These are phyloP conservation scores for Quercus glauca DNA, from an alignment of 306 rosid genomes.

Conservation along the genomic window DNA sequence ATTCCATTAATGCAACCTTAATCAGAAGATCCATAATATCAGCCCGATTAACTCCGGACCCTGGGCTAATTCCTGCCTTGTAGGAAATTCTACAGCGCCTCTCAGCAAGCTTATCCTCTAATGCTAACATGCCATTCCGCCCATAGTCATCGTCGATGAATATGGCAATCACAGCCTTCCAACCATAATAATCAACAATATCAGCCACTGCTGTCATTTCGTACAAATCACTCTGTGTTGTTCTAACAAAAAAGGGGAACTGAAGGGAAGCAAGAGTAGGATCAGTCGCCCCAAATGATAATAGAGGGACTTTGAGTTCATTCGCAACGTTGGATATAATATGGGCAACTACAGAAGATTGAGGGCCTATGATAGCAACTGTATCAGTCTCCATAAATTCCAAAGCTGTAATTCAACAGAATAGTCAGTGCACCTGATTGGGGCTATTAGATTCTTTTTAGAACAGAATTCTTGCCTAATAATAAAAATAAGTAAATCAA, in stretches of 20 bases:
- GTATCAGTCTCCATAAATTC: slow-evolving; percentile 82
- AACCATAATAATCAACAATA: slow-evolving; percentile 61
- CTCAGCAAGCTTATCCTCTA: slow-evolving; percentile 62
- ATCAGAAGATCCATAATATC: slow-evolving; percentile 68
- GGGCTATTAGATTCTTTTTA: neutral
- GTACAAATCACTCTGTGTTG: slow-evolving; percentile 69
- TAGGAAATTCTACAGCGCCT: slow-evolving; percentile 72
- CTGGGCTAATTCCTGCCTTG: slow-evolving; percentile 62
- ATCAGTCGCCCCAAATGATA: slow-evolving; percentile 92
- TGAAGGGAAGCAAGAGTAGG: slow-evolving; percentile 85
- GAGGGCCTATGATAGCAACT: slow-evolving; percentile 84
- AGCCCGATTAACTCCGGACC: slow-evolving; percentile 26
- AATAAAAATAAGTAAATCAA: neutral
- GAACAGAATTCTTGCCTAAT: neutral
- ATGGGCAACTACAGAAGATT: slow-evolving; percentile 92
- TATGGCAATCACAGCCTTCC: slow-evolving; percentile 82
- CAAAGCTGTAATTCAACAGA: slow-evolving; percentile 58
- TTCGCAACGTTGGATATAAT: slow-evolving; percentile 78
- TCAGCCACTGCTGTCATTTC: slow-evolving; percentile 91
- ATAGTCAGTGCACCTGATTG: neutral
- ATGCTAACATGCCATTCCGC: slow-evolving; percentile 67
- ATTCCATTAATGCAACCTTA: slow-evolving; percentile 69
- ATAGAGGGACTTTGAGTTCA: slow-evolving; percentile 78
- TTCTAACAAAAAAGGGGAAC: slow-evolving; percentile 82
- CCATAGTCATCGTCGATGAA: slow-evolving; percentile 86